Evolutionary conservation across 768 basidiomycete genomes (phyloP).

Genomic region (Suillus discolor): DNA sequence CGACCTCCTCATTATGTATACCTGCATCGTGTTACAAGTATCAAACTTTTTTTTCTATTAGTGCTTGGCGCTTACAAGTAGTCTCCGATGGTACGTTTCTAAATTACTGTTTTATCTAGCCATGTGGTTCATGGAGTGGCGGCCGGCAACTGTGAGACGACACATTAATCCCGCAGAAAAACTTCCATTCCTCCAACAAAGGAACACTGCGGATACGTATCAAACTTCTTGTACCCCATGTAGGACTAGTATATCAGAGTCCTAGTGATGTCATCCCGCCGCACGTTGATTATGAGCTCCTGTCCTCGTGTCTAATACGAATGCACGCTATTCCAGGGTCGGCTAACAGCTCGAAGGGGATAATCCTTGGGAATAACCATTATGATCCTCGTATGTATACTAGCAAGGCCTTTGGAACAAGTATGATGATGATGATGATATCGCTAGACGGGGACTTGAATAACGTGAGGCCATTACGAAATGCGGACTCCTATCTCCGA

Average conservation of each 20-base stretch:
- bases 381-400: too few species aligned
- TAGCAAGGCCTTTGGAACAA: too few species aligned
- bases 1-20: too few species aligned
- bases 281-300: background rate
- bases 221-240: background rate
- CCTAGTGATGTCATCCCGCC: background rate
- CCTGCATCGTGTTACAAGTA: too few species aligned
- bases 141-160: background rate
- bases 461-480: too few species aligned
- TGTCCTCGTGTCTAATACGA: background rate
- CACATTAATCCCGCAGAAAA: background rate
- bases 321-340: background rate
- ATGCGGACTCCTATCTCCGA: too few species aligned
- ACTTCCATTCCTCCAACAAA: slow-evolving; percentile 2
- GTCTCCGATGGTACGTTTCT: background rate
- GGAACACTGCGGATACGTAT: background rate
- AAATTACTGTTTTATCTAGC: background rate
- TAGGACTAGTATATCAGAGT: background rate
- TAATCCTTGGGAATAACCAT: background rate
- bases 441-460: background rate
- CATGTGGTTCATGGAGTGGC: background rate
- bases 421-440: too few species aligned
- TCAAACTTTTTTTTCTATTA: background rate
- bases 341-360: background rate
- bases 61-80: too few species aligned